Base-by-base conservation (phyloP, 257 asterid genomes). In the Coffea eugenioides region DNA sequence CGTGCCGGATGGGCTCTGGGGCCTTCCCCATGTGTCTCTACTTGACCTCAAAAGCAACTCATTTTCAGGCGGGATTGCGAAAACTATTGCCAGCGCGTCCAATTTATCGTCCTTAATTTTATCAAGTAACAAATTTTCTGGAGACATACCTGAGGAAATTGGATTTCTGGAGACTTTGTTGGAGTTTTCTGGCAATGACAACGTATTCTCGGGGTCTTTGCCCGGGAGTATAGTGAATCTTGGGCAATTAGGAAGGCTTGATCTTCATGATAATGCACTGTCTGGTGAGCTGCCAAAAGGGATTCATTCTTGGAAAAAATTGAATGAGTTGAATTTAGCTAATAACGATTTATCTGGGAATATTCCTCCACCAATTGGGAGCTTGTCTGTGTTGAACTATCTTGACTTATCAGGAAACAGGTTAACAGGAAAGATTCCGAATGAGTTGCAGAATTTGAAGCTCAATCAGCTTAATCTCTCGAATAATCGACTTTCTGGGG, bases 361-460 rank as follows among this genome's bases (percentile, higher is more conserved):
- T 75, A 90, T 96, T 77, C 99, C 99, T 0, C 86, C 71, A 41
- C 97, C 94, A 76, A 92, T 96, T 31, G 98, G 98, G 43, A 92
- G 86, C 62, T 82, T 94, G 61, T 49, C 94, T 39, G 97, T 86
- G n/a, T 70, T 96, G 56, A 96, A 96, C 86, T 96, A 94, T 87
- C 97, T 96, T 23, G 99, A 96, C 87, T 80, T 96, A 59, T 96
- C 99, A 20, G 90, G 95, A 54, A 96, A 96, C 74, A 86, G 48
- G 27, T 85, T 96, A 39, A 85, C 95, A 0, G 97, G 99, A 5
- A 88, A 83, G 82, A 86, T 96, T 51, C 99, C 99, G 0, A 49
- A 66, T 31, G 92, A 83, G 72, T 76, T 96, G 61, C 98, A 96
- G 91, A 91, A 92, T 78, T 85, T 96, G 93, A 96, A 91, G 93